Conservation (phyloP, 108 stramenopile genomes). For the Fragilaria crotonensis region DNA sequence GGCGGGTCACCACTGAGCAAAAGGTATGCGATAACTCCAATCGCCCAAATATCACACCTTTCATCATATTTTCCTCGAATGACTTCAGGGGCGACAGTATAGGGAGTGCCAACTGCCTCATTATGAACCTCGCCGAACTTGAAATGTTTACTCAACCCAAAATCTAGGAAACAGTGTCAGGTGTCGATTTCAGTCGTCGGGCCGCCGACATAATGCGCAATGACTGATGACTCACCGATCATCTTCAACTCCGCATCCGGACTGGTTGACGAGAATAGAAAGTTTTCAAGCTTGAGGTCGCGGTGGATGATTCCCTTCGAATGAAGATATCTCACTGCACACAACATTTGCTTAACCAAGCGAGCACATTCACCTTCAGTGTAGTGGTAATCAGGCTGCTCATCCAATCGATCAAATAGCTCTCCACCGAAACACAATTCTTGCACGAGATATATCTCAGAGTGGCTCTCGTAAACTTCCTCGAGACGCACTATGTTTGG, state of each 20-base stretch:
- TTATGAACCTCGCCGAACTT: conserved; percentile 69
- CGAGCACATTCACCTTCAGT: conserved; percentile 81
- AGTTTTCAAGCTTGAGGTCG: conserved; percentile 87
- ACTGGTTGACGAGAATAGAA: conserved; percentile 62
- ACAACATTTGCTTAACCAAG: conserved; percentile 82
- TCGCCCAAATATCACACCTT: conserved; percentile 75
- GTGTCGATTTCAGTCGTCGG: too few species aligned
- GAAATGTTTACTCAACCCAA: conserved; percentile 89
- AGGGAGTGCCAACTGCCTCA: conserved; percentile 81
- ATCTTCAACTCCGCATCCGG: conserved; percentile 75
- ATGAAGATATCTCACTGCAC: conserved; percentile 82
- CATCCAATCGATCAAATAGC: conserved; percentile 87
- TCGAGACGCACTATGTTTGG: conserved; percentile 72
- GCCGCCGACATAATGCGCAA: too few species aligned
- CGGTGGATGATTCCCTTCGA: conserved; percentile 80
- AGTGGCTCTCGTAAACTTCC: conserved; percentile 67
- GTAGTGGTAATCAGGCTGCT: conserved; percentile 68
- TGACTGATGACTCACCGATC: too few species aligned
- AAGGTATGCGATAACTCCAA: conserved; percentile 75
- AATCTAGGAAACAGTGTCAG: too few species aligned
- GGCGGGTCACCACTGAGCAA: conserved; percentile 73
- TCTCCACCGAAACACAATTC: conserved; percentile 91
- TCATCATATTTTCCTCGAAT: conserved; percentile 71
- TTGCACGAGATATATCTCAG: conserved; percentile 81
- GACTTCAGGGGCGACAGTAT: conserved; percentile 79